Percentiles rank a stretch among this genome's conserved stretches.
Conservation (phyloP, 495 filamentous ascomycete genomes). For the Opeltia flavorubescens region DNA sequence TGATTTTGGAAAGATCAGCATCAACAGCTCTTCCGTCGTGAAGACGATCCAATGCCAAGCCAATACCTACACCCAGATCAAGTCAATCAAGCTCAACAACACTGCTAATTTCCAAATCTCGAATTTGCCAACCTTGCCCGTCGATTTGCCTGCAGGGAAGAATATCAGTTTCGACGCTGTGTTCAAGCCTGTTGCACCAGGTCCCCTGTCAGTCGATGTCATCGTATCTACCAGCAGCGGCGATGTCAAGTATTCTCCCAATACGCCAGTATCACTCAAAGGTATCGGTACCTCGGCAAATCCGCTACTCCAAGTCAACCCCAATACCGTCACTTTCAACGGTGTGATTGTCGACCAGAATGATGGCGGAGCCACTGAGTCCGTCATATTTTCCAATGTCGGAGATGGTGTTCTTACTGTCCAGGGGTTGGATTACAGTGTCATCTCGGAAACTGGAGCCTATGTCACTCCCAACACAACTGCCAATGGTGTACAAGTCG, state of each 20-base stretch:
- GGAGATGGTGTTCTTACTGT: constrained; percentile 17
- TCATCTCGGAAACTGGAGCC: constrained; percentile 14
- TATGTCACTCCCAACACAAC: constrained; percentile 22
- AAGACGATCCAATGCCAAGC: constrained; percentile 23
- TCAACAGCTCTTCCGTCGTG: constrained; percentile 16
- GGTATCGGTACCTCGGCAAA: constrained; percentile 7
- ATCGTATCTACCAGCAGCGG: constrained; percentile 22
- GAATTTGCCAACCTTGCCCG: constrained; percentile 22
- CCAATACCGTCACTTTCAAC: constrained; percentile 6
- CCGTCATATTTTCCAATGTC: constrained; percentile 3
- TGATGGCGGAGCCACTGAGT: not conserved
- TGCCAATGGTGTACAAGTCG: constrained; percentile 18
- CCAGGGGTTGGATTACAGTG: constrained; percentile 7
- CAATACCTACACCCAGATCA: constrained; percentile 25
- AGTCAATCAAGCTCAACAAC: constrained; percentile 14
- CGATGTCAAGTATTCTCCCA: constrained; percentile 13
- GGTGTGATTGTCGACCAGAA: constrained; percentile 2
- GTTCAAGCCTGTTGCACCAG: constrained; percentile 23
- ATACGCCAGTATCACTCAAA: constrained; percentile 10
- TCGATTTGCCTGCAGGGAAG: constrained; percentile 19
- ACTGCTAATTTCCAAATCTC: constrained; percentile 22
- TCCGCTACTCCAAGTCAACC: constrained; percentile 3
- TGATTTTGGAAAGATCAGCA: constrained; percentile 28
- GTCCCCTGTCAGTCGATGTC: constrained; percentile 27
- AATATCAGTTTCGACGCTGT: constrained; percentile 26